Evolutionary conservation across 495 filamentous ascomycete genomes (phyloP), one percentile per base, ranked within the genome.

Genomic region (Hypoxylon crocopeplum): DNA sequence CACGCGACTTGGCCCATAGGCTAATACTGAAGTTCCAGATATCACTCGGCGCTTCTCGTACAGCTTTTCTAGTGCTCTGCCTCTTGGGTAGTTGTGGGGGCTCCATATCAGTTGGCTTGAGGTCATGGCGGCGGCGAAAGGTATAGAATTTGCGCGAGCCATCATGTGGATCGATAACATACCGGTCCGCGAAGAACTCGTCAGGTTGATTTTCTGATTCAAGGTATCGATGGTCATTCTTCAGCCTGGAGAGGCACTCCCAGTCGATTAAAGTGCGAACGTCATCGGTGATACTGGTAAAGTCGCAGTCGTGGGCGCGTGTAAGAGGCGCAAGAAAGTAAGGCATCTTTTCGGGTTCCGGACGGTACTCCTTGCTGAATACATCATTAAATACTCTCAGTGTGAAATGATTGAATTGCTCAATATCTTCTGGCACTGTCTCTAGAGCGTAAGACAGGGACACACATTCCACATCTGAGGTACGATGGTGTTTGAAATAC

Each of bases 281-380:
- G 41, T 74, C 52, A 3, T 33, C 48, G 8, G 56, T 17, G 6
- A 27, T n/a, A 11, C 34, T 48, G 0, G 54, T 7, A 37, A 69
- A 73, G 51, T 67, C 56, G 21, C 60, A 68, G 19, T 55, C 38
- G 22, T 78, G 74, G 2, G 19, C 25, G 21, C 60, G 46, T 7
- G n/a, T 10, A 19, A 85, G 70, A 4, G 94, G 94, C 4, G 84
- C 88, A 33, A 98, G 70, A 81, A 93, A 97, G 71, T 97, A 98
- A 0, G 91, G 86, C 67, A 95, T 87, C 12, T 85, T 82, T 7
- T 81, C 75, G 0, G 75, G 44, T 22, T 87, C 78, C 0, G 78
- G 63, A 30, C 88, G 86, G 65, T 90, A 98, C 3, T 75, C 78
- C 70, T 98, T 98, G 59, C 90, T 91, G 71, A 96, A 98, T 0